Percentiles rank a stretch among this genome's conserved stretches.
phyloP scores from a whole-genome alignment of 2,329 filamentous ascomycete genomes.

The Chaetothyriales sp. region DNA sequence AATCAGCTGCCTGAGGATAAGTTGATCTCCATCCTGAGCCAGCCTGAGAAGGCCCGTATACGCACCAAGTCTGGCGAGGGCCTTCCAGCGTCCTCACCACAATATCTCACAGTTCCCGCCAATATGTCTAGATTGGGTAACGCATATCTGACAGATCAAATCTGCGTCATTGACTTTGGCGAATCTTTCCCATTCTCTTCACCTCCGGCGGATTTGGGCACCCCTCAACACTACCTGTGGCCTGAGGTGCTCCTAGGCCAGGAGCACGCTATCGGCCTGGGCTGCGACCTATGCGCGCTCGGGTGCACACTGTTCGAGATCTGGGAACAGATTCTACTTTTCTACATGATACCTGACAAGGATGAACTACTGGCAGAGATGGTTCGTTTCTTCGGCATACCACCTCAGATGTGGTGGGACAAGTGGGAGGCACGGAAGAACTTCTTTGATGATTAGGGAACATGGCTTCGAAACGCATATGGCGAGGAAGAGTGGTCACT shows the following conservation, averaged over 20 bases:
- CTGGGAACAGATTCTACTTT: neutral
- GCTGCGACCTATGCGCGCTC: neutral
- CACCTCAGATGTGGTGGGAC: neutral
- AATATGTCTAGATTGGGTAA: neutral
- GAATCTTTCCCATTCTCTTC: neutral
- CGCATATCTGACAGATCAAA: neutral
- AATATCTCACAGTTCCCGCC: neutral
- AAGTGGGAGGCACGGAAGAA: neutral
- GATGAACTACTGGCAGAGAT: neutral
- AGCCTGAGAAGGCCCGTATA: neutral
- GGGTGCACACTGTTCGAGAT: neutral
- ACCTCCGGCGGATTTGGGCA: neutral
- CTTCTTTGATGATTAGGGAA: neutral
- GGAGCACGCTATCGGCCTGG: neutral
- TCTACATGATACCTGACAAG: neutral
- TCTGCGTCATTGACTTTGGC: neutral
- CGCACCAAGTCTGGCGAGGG: neutral
- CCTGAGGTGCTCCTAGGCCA: neutral
- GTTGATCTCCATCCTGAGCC: neutral
- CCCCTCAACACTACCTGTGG: neutral
- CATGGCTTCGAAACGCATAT: neutral
- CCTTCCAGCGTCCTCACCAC: neutral
- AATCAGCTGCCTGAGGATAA: constrained; percentile 2
- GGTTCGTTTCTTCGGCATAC: neutral
- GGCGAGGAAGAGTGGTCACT: no score